These are phyloP conservation scores for Lithospermum erythrorhizon DNA, from an alignment of 257 asterid genomes.

Conservation along the genomic window DNA sequence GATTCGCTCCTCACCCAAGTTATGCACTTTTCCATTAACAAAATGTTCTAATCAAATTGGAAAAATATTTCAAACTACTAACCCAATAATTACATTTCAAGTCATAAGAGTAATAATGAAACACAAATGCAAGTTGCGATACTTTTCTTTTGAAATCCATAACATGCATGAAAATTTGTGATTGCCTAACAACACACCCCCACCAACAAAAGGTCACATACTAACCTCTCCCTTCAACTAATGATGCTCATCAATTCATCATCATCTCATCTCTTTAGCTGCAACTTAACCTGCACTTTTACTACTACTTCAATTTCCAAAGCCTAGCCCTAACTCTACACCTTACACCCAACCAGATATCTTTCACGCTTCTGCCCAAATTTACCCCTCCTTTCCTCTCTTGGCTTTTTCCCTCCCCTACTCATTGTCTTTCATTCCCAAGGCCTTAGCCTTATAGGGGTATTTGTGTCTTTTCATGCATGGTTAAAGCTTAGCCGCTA, in stretches of 20 bases:
- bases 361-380: conserved; percentile 35
- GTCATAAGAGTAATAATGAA: not conserved
- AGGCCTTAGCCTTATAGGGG: conserved; percentile 39
- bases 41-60: too few relatives aligned
- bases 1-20: too few relatives aligned
- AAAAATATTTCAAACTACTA: too few relatives aligned
- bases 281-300: conserved; percentile 12
- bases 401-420: conserved; percentile 8
- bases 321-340: conserved; percentile 58
- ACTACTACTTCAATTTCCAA: conserved; percentile 52
- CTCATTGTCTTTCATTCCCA: conserved; percentile 53
- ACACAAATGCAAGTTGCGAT: conserved; percentile 1
- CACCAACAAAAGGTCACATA: conserved; percentile 1
- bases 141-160: conserved; percentile 15
- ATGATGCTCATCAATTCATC: conserved; percentile 11
- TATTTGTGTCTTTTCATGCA: conserved; percentile 36
- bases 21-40: too few relatives aligned
- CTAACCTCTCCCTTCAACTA: not conserved
- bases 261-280: conserved; percentile 6
- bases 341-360: conserved; percentile 46
- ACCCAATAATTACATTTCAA: too few relatives aligned
- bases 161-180: conserved; percentile 11
- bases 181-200: not conserved
- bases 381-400: conserved; percentile 30
- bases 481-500: conserved; percentile 30